Evolutionary conservation across 768 basidiomycete species (phyloP).

Genomic region (Peribolospora kevripleyi): DNA sequence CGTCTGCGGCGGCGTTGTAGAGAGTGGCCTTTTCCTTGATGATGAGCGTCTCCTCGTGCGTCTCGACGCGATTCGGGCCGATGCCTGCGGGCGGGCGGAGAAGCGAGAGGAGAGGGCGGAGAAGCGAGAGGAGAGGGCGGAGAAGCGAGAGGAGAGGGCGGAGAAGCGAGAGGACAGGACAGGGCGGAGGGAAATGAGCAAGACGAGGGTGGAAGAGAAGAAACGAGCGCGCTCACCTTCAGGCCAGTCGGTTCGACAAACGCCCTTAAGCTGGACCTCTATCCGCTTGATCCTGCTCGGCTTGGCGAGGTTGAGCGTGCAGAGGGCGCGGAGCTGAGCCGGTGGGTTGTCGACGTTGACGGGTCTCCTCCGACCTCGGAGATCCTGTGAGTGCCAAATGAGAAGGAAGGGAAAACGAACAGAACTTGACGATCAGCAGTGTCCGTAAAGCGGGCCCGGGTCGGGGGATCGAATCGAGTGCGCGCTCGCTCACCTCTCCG

Average conservation of each 20-base stretch:
- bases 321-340: slow-evolving; percentile 39
- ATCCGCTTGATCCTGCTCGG: slow-evolving; percentile 69
- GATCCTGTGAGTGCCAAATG: too few species aligned
- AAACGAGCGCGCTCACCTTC: slow-evolving; percentile 36
- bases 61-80: slow-evolving; percentile 47
- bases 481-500: too few species aligned
- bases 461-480: too few species aligned
- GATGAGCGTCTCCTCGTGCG: slow-evolving; percentile 51
- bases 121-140: too few species aligned
- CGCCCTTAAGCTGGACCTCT: slow-evolving; percentile 51
- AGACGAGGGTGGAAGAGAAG: slow-evolving; percentile 1
- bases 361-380: too few species aligned
- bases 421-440: too few species aligned
- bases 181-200: background rate
- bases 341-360: slow-evolving; percentile 15
- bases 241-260: slow-evolving; percentile 47
- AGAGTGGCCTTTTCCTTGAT: slow-evolving; percentile 46
- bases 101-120: background rate
- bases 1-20: slow-evolving; percentile 34
- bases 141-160: too few species aligned
- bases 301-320: slow-evolving; percentile 41
- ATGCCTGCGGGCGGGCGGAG: slow-evolving; percentile 22
- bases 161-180: background rate
- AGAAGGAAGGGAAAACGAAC: too few species aligned
- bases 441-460: too few species aligned